Base-by-base conservation (phyloP, 2,329 filamentous ascomycete genomes). In the Albifimbria verrucaria region DNA sequence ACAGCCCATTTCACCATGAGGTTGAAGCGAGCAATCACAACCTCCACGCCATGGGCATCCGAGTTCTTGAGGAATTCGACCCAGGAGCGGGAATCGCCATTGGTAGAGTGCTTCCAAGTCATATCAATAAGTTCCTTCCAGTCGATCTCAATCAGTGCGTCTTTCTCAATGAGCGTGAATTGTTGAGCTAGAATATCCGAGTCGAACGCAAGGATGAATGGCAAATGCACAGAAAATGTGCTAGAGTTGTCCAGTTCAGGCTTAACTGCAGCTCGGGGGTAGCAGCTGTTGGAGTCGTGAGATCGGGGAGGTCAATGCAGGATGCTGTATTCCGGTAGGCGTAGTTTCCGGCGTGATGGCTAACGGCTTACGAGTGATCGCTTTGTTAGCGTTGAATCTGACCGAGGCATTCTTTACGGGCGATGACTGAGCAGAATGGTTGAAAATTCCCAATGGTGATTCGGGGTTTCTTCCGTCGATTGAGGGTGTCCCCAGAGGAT, bases 101-200 rank as follows among this genome's bases (percentile, higher is more conserved):
- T 81, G 17, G 82, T 79, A 18, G 79, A 75, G 60, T 91, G 84
- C 65, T 89, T 90, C 89, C 90, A 93, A 49, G 83, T 83, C 79
- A 94, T 87, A 51, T 92, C 88, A 51, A 93, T 89, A 12, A 94
- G 77, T 60, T 94, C 90, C 66, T 89, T 91, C 90, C 90, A 94
- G 70, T 93, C 89, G 57, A 94, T 89, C 68, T 93, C 90, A 60
- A 91, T 89, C 21, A 94, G 76, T 1, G 89, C 90, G 65, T 93
- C 90, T 67, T 93, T 92, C 65, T 94, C 90, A 46, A 94, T 90
- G 28, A 94, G 78, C 0, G 89, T 93, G 60, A 94, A 90, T 62
- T 94, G 90, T 67, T 92, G 87, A 3, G 90, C 90, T 23, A 94
- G 77, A 3, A 87, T 76, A 59, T 90, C 85, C 6, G 90, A 91